Percentiles rank a stretch among this genome's conserved stretches.
phyloP scores from a whole-genome alignment of 1,139 yeast genomes.

The Debaryomyces sp. region DNA sequence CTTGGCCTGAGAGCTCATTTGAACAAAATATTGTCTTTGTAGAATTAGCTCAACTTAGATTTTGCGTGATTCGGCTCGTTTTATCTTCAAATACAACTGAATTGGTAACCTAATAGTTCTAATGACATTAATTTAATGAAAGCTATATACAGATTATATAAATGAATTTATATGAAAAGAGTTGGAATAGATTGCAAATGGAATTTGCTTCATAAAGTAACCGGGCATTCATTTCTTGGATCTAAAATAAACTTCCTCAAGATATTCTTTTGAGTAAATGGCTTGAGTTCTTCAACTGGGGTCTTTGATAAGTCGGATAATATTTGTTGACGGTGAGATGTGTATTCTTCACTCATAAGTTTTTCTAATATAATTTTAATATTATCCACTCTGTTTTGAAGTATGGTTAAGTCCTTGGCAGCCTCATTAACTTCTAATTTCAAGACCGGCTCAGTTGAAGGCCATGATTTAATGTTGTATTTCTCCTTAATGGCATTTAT shows the following conservation, averaged over 20 bases:
- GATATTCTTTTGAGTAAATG: constrained; percentile 38
- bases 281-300: constrained; percentile 27
- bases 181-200: neutral
- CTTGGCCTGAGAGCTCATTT: no score
- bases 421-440: constrained; percentile 32
- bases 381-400: constrained; percentile 32
- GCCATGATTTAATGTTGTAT: constrained; percentile 65
- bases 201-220: constrained; percentile 15
- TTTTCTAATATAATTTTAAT: constrained; percentile 37
- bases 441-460: constrained; percentile 46
- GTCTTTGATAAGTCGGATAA: constrained; percentile 29
- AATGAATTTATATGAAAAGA: constrained; percentile 1
- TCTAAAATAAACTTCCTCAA: constrained; percentile 45
- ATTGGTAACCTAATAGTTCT: neutral
- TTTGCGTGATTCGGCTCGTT: no score
- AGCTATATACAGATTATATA: constrained; percentile 2
- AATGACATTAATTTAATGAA: constrained; percentile 1
- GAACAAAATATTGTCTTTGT: no score
- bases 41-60: no score
- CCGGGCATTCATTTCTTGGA: constrained; percentile 40
- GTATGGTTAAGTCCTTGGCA: constrained; percentile 21
- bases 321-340: constrained; percentile 26
- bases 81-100: neutral
- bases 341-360: constrained; percentile 33
- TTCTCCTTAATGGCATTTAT: constrained; percentile 50